Evolutionary conservation across 2,329 filamentous ascomycete genomes (phyloP).

Genomic region (Trichoderma sp.): DNA sequence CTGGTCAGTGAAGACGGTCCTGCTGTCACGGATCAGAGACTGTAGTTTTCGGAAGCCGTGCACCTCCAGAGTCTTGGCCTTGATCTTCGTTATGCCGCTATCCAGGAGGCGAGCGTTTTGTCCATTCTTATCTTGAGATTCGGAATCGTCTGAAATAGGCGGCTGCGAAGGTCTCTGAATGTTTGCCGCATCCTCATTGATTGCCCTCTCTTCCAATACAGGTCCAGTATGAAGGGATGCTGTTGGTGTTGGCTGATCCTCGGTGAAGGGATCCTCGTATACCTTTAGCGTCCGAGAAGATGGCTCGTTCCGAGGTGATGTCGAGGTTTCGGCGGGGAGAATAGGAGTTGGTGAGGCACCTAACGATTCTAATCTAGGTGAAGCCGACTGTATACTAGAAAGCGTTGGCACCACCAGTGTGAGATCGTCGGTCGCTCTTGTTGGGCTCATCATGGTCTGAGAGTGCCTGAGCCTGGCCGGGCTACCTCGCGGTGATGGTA

Average conservation of each 20-base stretch:
- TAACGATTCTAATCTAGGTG: conserved; percentile 27
- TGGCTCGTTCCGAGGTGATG: conserved; percentile 24
- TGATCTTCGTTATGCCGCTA: conserved; percentile 72
- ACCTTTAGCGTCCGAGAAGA: conserved; percentile 47
- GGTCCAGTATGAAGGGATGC: conserved; percentile 42
- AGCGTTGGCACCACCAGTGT: conserved; percentile 51
- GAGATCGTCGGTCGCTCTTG: conserved; percentile 51
- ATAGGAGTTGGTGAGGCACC: conserved; percentile 19
- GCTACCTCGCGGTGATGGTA: conserved; percentile 41
- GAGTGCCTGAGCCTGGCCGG: conserved; percentile 40
- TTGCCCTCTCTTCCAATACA: conserved; percentile 57
- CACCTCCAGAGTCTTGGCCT: conserved; percentile 69
- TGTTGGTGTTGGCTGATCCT: conserved; percentile 46
- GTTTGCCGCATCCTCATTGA: conserved; percentile 53
- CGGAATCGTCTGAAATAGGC: conserved; percentile 24
- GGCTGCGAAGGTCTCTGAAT: conserved; percentile 28
- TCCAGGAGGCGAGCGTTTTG: conserved; percentile 63
- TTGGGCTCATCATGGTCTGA: conserved; percentile 41
- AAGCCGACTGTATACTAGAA: conserved; percentile 36
- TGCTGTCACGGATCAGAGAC: conserved; percentile 66
- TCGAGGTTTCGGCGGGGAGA: conserved; percentile 19
- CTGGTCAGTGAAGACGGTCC: conserved; percentile 61
- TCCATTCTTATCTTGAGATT: conserved; percentile 48
- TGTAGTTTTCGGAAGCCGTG: conserved; percentile 79
- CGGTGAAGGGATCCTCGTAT: conserved; percentile 61